These are phyloP conservation scores for Pleurotus citrinopileatus DNA, from an alignment of 768 basidiomycete species.

Conservation along the genomic window DNA sequence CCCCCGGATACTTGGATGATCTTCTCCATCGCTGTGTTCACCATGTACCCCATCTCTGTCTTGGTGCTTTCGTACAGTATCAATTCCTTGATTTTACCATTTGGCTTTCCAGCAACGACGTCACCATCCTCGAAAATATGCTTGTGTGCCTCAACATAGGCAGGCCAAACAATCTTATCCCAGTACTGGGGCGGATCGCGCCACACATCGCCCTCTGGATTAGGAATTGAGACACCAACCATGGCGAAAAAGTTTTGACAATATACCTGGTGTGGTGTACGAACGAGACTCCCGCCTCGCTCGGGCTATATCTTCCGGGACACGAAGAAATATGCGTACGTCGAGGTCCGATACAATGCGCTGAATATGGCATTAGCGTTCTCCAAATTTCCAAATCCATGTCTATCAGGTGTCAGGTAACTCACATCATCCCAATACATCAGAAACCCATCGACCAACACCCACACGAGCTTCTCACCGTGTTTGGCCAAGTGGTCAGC, in stretches of 20 bases:
- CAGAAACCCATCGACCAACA: background rate
- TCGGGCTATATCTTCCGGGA: background rate
- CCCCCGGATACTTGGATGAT: too few relatives aligned
- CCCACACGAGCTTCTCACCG: conserved; percentile 1
- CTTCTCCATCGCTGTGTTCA: background rate
- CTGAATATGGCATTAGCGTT: background rate
- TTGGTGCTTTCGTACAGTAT: conserved; percentile 1
- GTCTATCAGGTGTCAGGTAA: background rate
- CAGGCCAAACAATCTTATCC: conserved; percentile 4
- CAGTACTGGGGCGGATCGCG: conserved; percentile 1
- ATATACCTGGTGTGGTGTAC: background rate
- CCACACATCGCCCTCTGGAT: background rate
- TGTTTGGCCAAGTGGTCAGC: background rate
- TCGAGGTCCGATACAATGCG: conserved; percentile 1
- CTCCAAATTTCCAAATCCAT: too few relatives aligned
- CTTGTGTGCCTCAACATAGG: background rate
- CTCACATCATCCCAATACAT: conserved; percentile 3
- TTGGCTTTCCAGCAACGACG: background rate
- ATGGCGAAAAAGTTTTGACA: background rate
- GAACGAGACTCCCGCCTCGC: background rate
- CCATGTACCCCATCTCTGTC: background rate
- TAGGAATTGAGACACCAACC: background rate
- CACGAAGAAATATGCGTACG: conserved; percentile 2
- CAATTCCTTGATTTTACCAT: background rate
- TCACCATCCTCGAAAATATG: background rate